Evolutionary conservation across 192 early-diverging fungal genomes (phyloP).

Genomic region (Backusella circina): DNA sequence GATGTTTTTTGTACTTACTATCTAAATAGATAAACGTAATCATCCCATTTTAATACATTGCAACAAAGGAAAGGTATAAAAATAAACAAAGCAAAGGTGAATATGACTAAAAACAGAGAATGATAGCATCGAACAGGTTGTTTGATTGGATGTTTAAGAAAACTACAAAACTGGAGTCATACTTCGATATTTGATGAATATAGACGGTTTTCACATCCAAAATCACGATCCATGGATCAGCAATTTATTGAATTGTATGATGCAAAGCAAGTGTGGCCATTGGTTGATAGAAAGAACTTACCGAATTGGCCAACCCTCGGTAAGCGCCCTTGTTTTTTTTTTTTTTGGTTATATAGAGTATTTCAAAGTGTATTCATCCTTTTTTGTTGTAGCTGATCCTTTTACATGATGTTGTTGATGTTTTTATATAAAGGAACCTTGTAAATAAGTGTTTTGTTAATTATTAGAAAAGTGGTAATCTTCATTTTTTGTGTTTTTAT

Average conservation of each 20-base stretch:
- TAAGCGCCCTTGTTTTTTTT: neutral
- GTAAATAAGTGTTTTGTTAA: slow-evolving; percentile 1
- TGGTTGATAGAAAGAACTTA: slow-evolving; percentile 51
- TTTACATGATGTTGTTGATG: neutral
- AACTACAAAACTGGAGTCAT: slow-evolving; percentile 90
- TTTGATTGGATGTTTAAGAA: slow-evolving; percentile 91
- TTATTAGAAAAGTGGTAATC: too few relatives aligned
- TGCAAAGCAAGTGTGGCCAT: slow-evolving; percentile 59
- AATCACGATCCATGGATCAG: slow-evolving; percentile 81
- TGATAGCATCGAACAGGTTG: slow-evolving; percentile 91
- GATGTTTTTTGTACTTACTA: neutral
- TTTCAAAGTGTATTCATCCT: neutral
- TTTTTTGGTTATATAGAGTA: neutral
- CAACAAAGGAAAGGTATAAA: slow-evolving; percentile 90
- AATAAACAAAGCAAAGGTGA: too few relatives aligned
- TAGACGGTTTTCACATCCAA: slow-evolving; percentile 83
- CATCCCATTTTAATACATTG: slow-evolving; percentile 93
- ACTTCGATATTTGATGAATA: slow-evolving; percentile 99
- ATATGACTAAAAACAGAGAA: neutral
- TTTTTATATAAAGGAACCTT: neutral
- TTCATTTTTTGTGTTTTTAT: neutral
- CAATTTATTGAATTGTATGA: slow-evolving; percentile 86
- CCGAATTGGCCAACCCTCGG: slow-evolving; percentile 69
- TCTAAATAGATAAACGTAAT: slow-evolving; percentile 57
- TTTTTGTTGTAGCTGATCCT: neutral